A percentile compares a stretch with the other conserved stretches of the same genome.
These are phyloP conservation scores for Septoria petroselini DNA, from an alignment of 2,329 filamentous ascomycete species.

Conservation along the genomic window DNA sequence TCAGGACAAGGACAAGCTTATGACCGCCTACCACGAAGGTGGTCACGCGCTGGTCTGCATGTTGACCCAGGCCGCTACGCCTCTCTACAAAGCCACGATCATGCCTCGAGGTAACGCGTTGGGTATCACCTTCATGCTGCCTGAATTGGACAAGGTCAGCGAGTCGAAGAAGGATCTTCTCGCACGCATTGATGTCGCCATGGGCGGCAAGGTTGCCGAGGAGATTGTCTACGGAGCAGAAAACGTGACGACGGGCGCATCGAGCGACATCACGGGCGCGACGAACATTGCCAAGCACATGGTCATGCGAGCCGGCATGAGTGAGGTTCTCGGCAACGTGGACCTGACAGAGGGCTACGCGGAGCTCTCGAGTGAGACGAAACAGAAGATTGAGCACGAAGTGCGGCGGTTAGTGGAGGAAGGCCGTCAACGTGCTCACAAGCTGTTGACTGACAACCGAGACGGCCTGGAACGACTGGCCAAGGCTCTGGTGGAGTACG, in stretches of 20 bases:
- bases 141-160: slow-evolving; percentile 89
- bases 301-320: slow-evolving; percentile 89
- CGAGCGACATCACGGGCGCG: slow-evolving; percentile 75
- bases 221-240: slow-evolving; percentile 90
- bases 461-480: slow-evolving; percentile 85
- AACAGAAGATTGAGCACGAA: slow-evolving; percentile 80
- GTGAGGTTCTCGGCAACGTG: slow-evolving; percentile 79
- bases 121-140: slow-evolving; percentile 82
- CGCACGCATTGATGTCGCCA: slow-evolving; percentile 71
- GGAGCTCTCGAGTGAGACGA: slow-evolving; percentile 78
- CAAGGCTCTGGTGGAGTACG: slow-evolving; percentile 87
- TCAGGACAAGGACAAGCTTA: slow-evolving; percentile 86
- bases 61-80: slow-evolving; percentile 70
- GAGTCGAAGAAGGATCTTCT: slow-evolving; percentile 81
- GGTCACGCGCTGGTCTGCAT: slow-evolving; percentile 89
- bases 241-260: slow-evolving; percentile 85
- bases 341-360: slow-evolving; percentile 81
- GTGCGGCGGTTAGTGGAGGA: slow-evolving; percentile 82
- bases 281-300: slow-evolving; percentile 81
- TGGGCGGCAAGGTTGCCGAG: slow-evolving; percentile 86
- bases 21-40: slow-evolving; percentile 95
- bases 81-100: slow-evolving; percentile 95
- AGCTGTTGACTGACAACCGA: slow-evolving; percentile 69
- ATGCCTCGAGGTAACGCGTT: slow-evolving; percentile 83
- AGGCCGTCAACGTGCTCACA: slow-evolving; percentile 68